Evolutionary conservation across 2,329 filamentous ascomycete genomes (phyloP), one percentile per base, ranked within the genome.

Genomic region (Pseudonectria buxi): DNA sequence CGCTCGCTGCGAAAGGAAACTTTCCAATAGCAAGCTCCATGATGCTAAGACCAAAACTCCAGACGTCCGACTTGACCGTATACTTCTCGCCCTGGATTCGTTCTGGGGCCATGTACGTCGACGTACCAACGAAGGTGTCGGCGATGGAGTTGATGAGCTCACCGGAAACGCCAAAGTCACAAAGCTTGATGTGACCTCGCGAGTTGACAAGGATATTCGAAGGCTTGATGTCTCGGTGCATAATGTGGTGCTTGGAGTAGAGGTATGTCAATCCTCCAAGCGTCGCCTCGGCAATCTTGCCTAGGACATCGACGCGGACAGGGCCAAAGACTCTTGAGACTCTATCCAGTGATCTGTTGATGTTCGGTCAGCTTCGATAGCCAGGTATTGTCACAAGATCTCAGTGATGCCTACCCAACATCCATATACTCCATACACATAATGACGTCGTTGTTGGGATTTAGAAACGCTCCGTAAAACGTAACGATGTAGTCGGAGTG

Each of bases 401-500:
- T 12, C 4, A 27, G 11, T 15, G 22, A 3, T n/a, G 68, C 86
- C 64, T 74, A 96, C 92, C 92, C 92, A 59, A 90, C 87, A 64
- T 98, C 92, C 87, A 95, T 95, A 60, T 98, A 96, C 62, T 98
- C 92, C 92, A 98, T 98, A 63, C 92, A 98, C 82, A 98, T 90
- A 51, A 96, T 94, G 40, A 98, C 94, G 66, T 98, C 92, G 57
- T 94, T 90, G 43, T 88, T 88, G 56, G 94, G 86, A 58, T 95
- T 96, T 56, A 96, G 76, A 58, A 96, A 98, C 26, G 92, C 92
- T 41, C 92, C 92, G 56, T 96, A 96, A 63, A 95, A 98, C 36
- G 84, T 95, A 41, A 98, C 92, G 55, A 98, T 96, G 62, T 94
- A 89, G 42, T 92, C 86, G 14, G 86, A 95, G 56, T 95, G 92